These are phyloP conservation scores for Diaporthe sp. DNA, from an alignment of 2,329 filamentous ascomycete species.

Conservation along the genomic window DNA sequence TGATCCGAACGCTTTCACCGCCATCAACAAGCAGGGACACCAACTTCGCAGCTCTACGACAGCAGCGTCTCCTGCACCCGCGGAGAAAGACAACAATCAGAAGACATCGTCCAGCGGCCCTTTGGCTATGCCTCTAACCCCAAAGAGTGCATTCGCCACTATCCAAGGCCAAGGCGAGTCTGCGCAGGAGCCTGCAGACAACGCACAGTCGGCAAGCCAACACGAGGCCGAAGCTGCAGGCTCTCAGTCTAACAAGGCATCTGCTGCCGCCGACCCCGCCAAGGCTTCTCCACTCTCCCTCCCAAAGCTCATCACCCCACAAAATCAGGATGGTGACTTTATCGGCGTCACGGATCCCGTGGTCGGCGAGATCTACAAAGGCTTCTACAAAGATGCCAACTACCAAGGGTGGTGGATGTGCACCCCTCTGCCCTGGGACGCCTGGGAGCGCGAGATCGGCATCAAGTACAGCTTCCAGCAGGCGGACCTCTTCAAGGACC, in stretches of 20 bases:
- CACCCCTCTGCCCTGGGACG: conserved; percentile 8
- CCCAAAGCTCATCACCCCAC: no score
- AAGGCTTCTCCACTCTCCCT: background rate
- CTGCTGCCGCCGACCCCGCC: background rate
- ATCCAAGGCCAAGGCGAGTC: background rate
- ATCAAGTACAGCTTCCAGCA: conserved; percentile 6
- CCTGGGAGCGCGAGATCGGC: conserved; percentile 20
- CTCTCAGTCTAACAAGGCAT: background rate
- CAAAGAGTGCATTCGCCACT: background rate
- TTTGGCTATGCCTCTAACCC: background rate
- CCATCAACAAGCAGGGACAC: background rate
- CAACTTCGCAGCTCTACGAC: background rate
- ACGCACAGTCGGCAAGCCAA: background rate
- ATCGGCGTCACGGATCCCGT: background rate
- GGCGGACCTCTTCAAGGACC: conserved; percentile 4
- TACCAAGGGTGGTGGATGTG: conserved; percentile 34
- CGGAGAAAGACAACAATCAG: background rate
- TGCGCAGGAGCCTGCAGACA: background rate
- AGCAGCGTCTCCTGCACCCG: rapidly evolving
- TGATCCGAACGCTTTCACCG: background rate
- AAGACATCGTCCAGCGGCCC: background rate
- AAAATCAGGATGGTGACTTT: background rate
- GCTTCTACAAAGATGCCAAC: conserved; percentile 19
- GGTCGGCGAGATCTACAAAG: conserved; percentile 34
- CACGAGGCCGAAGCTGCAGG: background rate